Evolutionary conservation across 1,284 basidiomycete species (phyloP).

Genomic region (Boletus smithii): DNA sequence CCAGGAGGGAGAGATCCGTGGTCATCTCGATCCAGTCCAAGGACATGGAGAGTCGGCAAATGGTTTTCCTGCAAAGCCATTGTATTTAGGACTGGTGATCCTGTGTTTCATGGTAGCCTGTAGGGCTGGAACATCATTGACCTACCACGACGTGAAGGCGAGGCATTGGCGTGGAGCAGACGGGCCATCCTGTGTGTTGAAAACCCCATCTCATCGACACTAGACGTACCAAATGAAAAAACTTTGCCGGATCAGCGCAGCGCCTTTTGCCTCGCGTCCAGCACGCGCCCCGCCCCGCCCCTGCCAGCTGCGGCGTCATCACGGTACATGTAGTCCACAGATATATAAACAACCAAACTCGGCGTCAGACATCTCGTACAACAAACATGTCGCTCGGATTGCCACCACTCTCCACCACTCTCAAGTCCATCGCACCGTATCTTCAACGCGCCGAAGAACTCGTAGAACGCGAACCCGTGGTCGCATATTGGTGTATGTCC

Average conservation of each 20-base stretch:
- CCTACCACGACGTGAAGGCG: not conserved
- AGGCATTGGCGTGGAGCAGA: constrained; percentile 4
- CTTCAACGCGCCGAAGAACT: constrained; percentile 91
- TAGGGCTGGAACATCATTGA: no score
- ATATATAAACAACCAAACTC: constrained; percentile 9
- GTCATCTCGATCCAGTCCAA: constrained; percentile 20
- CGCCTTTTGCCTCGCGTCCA: constrained; percentile 19
- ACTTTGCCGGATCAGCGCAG: no score
- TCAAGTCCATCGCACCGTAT: constrained; percentile 70
- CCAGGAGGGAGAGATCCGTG: constrained; percentile 5
- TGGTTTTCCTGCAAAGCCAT: constrained; percentile 7
- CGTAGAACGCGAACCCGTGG: constrained; percentile 74
- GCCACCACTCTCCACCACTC: constrained; percentile 52
- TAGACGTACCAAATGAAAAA: no score
- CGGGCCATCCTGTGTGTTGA: constrained; percentile 21
- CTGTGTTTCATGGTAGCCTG: no score
- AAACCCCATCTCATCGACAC: no score
- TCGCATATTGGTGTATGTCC: constrained; percentile 90
- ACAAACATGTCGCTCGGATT: constrained; percentile 50
- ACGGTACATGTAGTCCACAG: not conserved
- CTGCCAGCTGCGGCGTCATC: not conserved
- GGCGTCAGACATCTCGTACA: no score
- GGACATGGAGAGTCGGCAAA: not conserved
- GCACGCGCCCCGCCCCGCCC: constrained; percentile 12
- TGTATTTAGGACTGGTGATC: not conserved